phyloP scores from a whole-genome alignment of 2,329 filamentous ascomycete species.

The Exophiala alcalophila region DNA sequence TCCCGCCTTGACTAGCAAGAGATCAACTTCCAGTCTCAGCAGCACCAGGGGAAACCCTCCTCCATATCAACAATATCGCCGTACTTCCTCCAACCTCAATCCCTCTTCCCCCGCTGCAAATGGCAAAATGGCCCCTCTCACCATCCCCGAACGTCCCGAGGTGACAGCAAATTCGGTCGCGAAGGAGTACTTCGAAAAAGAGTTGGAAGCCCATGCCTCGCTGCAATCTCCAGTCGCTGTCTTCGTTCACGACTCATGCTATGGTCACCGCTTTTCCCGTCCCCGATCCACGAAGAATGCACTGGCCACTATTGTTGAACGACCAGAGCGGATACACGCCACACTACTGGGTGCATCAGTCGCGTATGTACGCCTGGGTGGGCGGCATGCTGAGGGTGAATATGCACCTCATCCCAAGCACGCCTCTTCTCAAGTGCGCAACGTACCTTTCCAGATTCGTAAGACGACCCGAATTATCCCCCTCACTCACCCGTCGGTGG shows the following conservation, averaged over 20 bases:
- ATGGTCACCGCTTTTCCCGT: constrained; percentile 86
- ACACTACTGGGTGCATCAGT: constrained; percentile 76
- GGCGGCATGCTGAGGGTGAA: constrained; percentile 65
- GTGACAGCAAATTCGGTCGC: constrained; percentile 60
- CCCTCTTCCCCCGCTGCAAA: constrained; percentile 44
- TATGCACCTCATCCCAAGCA: constrained; percentile 61
- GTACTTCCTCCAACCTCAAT: constrained; percentile 37
- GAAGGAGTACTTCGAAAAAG: constrained; percentile 64
- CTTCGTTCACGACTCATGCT: constrained; percentile 88
- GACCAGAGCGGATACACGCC: constrained; percentile 86
- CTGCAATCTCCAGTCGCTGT: constrained; percentile 65
- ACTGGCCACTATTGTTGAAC: constrained; percentile 81
- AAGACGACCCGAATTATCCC: constrained; percentile 72
- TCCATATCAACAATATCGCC: constrained; percentile 34
- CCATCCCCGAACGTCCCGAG: constrained; percentile 35
- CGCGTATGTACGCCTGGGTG: constrained; percentile 86
- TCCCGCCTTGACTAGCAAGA: constrained; percentile 18
- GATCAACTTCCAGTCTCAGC: constrained; percentile 27
- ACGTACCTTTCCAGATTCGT: constrained; percentile 71
- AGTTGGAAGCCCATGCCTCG: constrained; percentile 62
- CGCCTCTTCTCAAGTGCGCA: constrained; percentile 12
- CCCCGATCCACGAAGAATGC: constrained; percentile 70
- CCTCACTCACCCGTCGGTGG: constrained; percentile 72
- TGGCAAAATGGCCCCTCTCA: constrained; percentile 39
- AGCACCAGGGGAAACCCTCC: constrained; percentile 24